Base-by-base conservation (phyloP, 2,329 filamentous ascomycete genomes). In the Diaporthe amygdali region DNA sequence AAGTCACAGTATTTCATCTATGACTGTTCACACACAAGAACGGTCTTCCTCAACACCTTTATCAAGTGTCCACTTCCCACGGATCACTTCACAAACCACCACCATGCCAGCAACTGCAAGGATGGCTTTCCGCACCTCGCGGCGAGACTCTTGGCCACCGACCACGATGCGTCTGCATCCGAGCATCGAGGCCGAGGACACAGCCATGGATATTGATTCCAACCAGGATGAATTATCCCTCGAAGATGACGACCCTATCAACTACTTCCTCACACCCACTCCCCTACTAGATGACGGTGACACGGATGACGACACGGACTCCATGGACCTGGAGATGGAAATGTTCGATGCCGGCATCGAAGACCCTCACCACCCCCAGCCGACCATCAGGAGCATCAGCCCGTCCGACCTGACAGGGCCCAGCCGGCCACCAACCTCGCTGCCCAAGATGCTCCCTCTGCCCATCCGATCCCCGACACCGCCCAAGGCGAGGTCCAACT, bases 281-380 rank as follows among this genome's bases (percentile, higher is more conserved):
- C 81, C 85, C 0, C 79, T 81, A 14, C 76, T 82, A 14, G 82
- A 85, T 25, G 81, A 83, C 27, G 78, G 81, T 15, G 81, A 81
- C 71, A 79, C 74, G 20, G 76, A 77, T n/a, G 78, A 81, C 17
- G 81, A 81, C 71, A 79, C 74, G 25, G 76, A 77, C 22, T 77
- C 77, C 22, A 79, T 82, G 54, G 81, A 81, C 73, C 83, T 86
- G 77, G 69, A 69, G 3, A 81, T 86, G 80, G 86, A 88, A 74
- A 84, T 85, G 73, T 86, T 88, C 74, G 87, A 90, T 76, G 88
- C 88, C 46, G 87, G 88, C 69, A 90, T 90, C 76, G 87, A 89
- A 76, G 84, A 87, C 74, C 77, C 81, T 68, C 84, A 80, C 71
- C 81, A 82, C 5, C 84, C 85, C 3, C 77, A 80, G 34, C 82